A percentile compares a stretch with the other conserved stretches of the same genome.
These are phyloP conservation scores for Clarkia xantiana DNA, from an alignment of 345 rosid genomes.

Conservation along the genomic window DNA sequence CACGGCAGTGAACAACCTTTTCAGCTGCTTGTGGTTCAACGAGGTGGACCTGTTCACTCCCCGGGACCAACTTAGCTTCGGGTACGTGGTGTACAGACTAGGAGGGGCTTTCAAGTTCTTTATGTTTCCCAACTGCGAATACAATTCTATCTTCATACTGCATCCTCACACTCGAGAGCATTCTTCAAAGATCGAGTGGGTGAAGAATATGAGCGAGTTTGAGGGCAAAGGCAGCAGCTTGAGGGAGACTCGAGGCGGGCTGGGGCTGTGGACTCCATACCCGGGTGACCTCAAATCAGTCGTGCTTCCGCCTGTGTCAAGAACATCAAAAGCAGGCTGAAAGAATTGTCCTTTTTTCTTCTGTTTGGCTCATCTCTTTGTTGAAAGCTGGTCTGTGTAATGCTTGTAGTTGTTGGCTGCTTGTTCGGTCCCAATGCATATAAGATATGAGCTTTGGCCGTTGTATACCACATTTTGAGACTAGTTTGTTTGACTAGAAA, in stretches of 20 bases:
- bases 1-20: slow-evolving; percentile 62
- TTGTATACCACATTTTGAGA: no score
- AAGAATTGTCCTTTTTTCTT: neutral
- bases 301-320: slow-evolving; percentile 43
- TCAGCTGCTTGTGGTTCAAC: slow-evolving; percentile 95
- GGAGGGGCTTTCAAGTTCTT: slow-evolving; percentile 51
- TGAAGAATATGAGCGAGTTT: slow-evolving; percentile 54
- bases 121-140: slow-evolving; percentile 93
- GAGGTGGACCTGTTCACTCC: slow-evolving; percentile 91
- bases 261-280: slow-evolving; percentile 91
- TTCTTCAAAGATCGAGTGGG: slow-evolving; percentile 96
- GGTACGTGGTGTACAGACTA: slow-evolving; percentile 69
- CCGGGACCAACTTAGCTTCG: slow-evolving; percentile 96
- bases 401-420: no score
- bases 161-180: slow-evolving; percentile 93
- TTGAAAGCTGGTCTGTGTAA: no score
- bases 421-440: no score
- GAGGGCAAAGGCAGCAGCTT: slow-evolving; percentile 63
- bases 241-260: slow-evolving; percentile 81
- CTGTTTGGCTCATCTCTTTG: neutral
- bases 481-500: no score
- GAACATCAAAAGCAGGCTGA: slow-evolving; percentile 95
- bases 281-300: slow-evolving; percentile 67
- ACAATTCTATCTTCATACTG: slow-evolving; percentile 66
- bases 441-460: no score